Evolutionary conservation across 2,329 filamentous ascomycete species (phyloP).

Genomic region (Microcyclosporella mali): DNA sequence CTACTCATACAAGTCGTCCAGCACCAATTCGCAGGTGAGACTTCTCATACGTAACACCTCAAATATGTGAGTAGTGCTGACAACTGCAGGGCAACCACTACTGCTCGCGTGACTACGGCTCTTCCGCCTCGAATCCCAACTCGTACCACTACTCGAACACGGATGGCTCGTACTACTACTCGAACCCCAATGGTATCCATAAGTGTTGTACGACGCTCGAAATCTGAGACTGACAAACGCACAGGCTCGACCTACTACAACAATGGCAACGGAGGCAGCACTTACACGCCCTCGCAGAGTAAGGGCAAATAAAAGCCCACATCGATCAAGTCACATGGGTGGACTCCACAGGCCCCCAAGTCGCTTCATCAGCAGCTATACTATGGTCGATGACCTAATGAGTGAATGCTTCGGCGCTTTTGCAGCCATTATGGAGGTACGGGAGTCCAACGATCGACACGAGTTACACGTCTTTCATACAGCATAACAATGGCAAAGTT

Average conservation of each 20-base stretch:
- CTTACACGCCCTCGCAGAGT: constrained; percentile 51
- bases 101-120: constrained; percentile 59
- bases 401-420: no score
- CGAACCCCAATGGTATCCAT: constrained; percentile 45
- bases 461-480: no score
- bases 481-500: no score
- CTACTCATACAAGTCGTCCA: constrained; percentile 41
- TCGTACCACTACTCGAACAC: constrained; percentile 63
- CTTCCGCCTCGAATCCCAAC: constrained; percentile 51
- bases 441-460: no score
- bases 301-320: constrained; percentile 9
- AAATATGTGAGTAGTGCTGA: neutral
- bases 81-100: constrained; percentile 58
- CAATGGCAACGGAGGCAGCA: constrained; percentile 51
- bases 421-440: no score
- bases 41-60: no score
- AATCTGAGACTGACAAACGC: constrained; percentile 8
- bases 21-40: constrained; percentile 58
- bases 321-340: no score
- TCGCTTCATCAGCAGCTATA: no score
- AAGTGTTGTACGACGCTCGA: neutral
- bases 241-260: constrained; percentile 66
- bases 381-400: no score
- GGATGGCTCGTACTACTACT: constrained; percentile 61
- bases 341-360: no score